Evolutionary conservation across 1,284 basidiomycete species (phyloP).

Genomic region (Ustilago curta): DNA sequence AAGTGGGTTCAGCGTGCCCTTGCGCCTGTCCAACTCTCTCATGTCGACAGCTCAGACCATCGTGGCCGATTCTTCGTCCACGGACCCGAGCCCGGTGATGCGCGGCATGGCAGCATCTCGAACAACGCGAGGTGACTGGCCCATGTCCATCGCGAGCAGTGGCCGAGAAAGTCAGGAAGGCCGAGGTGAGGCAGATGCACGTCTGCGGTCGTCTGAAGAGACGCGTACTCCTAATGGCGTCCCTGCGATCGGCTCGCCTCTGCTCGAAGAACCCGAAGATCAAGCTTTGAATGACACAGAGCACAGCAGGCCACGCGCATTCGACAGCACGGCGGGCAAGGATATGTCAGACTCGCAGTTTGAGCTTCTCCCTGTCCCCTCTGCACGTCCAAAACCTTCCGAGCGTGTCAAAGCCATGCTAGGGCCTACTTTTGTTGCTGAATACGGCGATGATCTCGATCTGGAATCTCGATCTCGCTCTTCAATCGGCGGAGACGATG

Average conservation of each 20-base stretch:
- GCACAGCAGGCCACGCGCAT: neutral
- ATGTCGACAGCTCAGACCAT: slow-evolving; percentile 25
- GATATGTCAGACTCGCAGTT: slow-evolving; percentile 8
- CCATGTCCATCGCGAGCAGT: slow-evolving; percentile 41
- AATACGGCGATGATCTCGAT: slow-evolving; percentile 37
- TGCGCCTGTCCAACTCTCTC: slow-evolving; percentile 46
- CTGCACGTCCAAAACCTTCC: slow-evolving; percentile 18
- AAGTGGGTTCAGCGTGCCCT: slow-evolving; percentile 38
- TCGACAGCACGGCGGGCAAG: neutral
- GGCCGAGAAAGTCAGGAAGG: slow-evolving; percentile 27
- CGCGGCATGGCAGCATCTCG: slow-evolving; percentile 18
- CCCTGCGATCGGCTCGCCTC: slow-evolving; percentile 24
- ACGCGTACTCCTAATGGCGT: slow-evolving; percentile 1
- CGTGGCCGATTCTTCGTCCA: slow-evolving; percentile 19
- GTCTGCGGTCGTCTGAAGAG: slow-evolving; percentile 22
- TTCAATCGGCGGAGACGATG: slow-evolving; percentile 16
- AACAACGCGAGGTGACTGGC: slow-evolving; percentile 38
- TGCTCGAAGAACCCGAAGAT: slow-evolving; percentile 33
- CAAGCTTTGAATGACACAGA: slow-evolving; percentile 14
- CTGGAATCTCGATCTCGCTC: slow-evolving; percentile 19
- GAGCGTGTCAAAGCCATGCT: slow-evolving; percentile 47
- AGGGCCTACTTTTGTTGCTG: slow-evolving; percentile 36
- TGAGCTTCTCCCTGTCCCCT: slow-evolving; percentile 22
- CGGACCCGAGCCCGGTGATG: slow-evolving; percentile 16
- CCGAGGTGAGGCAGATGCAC: slow-evolving; percentile 19